Evolutionary conservation across 139 green algal species (phyloP).

Genomic region (Tetraselmis chui): DNA sequence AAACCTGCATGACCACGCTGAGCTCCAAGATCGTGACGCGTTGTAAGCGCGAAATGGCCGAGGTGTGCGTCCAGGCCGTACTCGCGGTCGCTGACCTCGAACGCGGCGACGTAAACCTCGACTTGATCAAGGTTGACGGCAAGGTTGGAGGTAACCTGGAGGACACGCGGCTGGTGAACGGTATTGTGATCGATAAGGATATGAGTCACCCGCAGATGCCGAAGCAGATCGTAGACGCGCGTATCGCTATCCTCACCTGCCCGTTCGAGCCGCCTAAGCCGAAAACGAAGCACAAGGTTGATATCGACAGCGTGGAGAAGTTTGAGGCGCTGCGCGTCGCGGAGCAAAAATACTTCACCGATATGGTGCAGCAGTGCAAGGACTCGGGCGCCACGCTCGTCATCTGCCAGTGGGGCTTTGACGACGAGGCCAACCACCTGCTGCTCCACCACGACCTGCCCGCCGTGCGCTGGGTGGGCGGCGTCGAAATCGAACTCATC

Average conservation of each 20-base stretch:
- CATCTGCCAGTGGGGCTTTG: conserved; percentile 99
- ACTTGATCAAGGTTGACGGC: conserved; percentile 98
- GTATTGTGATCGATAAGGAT: conserved; percentile 98
- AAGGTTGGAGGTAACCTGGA: conserved; percentile 95
- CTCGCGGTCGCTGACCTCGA: conserved; percentile 92
- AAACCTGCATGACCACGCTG: conserved; percentile 98
- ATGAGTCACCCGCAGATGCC: conserved; percentile 95
- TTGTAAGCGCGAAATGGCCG: conserved; percentile 88
- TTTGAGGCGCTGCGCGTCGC: conserved; percentile 81
- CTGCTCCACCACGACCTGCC: conserved; percentile 89
- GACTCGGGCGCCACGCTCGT: conserved; percentile 76
- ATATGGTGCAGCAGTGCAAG: conserved; percentile 98
- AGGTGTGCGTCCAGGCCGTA: conserved; percentile 97
- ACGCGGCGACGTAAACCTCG: conserved; percentile 93
- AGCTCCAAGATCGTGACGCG: conserved; percentile 98
- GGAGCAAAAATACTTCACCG: conserved; percentile 93
- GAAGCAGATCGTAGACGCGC: conserved; percentile 71
- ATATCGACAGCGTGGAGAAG: conserved; percentile 98
- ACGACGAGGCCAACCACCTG: conserved; percentile 99
- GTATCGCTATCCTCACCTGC: conserved; percentile 97
- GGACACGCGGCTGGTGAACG: conserved; percentile 87
- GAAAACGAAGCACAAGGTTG: conserved; percentile 99
- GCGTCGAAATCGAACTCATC: conserved; percentile 98
- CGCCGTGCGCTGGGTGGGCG: conserved; percentile 92
- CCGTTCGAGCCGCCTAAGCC: conserved; percentile 99